Conservation (phyloP, 257 asterid species). For the Solanum rostratum region DNA sequence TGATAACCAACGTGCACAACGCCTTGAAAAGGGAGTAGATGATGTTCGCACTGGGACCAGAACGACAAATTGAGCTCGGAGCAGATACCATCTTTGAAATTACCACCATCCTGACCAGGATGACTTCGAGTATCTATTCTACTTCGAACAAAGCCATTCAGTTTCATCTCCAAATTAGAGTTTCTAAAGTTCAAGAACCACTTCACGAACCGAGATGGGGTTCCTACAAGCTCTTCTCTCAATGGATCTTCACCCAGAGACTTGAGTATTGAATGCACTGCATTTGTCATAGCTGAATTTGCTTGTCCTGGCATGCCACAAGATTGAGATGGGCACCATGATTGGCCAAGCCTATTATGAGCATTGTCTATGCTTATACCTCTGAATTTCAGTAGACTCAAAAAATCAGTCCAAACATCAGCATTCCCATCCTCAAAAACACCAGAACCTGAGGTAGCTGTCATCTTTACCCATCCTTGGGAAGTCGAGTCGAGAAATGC, state of each 20-base stretch:
- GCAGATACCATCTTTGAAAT: slow-evolving; percentile 21
- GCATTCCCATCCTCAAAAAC: slow-evolving; percentile 46
- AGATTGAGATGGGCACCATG: slow-evolving; percentile 62
- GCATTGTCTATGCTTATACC: slow-evolving; percentile 20
- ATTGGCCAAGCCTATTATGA: slow-evolving; percentile 9
- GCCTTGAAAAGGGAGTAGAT: slow-evolving; percentile 87
- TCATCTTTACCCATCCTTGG: slow-evolving; percentile 39
- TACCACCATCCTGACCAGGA: slow-evolving; percentile 14
- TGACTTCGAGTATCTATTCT: slow-evolving; percentile 18
- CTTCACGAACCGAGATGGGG: slow-evolving; percentile 61
- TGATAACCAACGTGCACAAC: slow-evolving; percentile 62
- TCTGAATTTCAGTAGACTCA: slow-evolving; percentile 56
- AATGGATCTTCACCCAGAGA: slow-evolving; percentile 74
- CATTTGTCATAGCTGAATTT: slow-evolving; percentile 39
- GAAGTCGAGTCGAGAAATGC: slow-evolving; percentile 38
- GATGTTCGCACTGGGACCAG: slow-evolving; percentile 94
- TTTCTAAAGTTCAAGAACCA: slow-evolving; percentile 71
- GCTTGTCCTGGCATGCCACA: slow-evolving; percentile 16
- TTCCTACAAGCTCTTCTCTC: slow-evolving; percentile 65
- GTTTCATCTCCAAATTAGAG: slow-evolving; percentile 47
- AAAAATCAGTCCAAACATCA: slow-evolving; percentile 61
- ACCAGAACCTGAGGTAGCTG: slow-evolving; percentile 65
- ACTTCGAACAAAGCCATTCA: slow-evolving; percentile 29
- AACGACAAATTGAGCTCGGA: slow-evolving; percentile 58
- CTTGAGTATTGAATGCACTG: slow-evolving; percentile 49